Base-by-base conservation (phyloP, 805 yeast species). In the Kuraishia cidri region DNA sequence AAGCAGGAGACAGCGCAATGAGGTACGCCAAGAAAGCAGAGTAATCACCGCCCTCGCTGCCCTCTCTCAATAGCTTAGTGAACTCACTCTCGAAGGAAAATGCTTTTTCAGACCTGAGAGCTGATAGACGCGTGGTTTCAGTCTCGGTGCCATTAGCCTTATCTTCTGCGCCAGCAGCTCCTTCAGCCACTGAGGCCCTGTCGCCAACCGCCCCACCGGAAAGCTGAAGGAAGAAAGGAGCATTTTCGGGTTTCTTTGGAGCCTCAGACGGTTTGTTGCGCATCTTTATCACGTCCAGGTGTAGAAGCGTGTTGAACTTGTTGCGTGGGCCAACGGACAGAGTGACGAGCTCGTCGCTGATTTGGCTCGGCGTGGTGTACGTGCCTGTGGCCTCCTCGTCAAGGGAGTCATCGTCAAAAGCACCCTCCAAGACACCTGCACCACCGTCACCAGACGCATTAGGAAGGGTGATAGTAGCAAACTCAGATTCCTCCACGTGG, bases 191-290 rank as follows among this genome's bases (percentile, higher is more conserved):
- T 29, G 59, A 51, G 0, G 87, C 86, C 19, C 74, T 70, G 47
- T 79, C 85, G 37, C 87, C 88, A 34, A 78, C 80, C n/a, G 64
- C 64, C 33, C 68, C 74, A 20, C 86, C 85, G 4, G 72, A 50
- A 14, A 80, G 60, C 29, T 75, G 71, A 37, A 92, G 62, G 64
- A 94, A 94, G 55, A 94, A 92, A 11, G 79, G 79, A 1, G 84
- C 75, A 39, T 75, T 69, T 42, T 81, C 82, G 2, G 95, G 85
- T 42, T 78, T 83, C 62, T 83, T 84, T 22, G 92, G 83, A 1
- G 90, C 81, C 51, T 86, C 96, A 32, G 64, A 76, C 15, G 98
- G 97, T 56, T 85, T 90, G 51, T 86, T 87, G 48, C 98, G 73
- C 51, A 70, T 73, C 48, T 76, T 85, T 44, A 92, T 90, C 5